These are phyloP conservation scores for Perkinsus marinus DNA, from an alignment of 169 alveolate genomes.

Conservation along the genomic window DNA sequence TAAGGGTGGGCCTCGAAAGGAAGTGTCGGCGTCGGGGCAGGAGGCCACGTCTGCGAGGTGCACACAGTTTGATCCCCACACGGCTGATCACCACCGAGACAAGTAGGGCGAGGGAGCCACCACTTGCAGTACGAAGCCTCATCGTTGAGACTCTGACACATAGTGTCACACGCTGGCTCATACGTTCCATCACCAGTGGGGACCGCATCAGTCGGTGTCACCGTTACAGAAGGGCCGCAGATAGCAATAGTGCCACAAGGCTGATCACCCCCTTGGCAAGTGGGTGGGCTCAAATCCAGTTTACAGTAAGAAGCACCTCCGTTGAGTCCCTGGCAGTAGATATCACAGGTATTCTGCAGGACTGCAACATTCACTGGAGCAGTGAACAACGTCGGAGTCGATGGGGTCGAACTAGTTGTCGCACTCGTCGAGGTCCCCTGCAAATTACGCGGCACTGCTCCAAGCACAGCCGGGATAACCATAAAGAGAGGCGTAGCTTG, in stretches of 20 bases:
- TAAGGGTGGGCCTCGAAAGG: not conserved
- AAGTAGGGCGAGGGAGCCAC: not conserved
- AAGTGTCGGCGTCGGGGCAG: not conserved
- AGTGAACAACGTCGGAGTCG: not conserved
- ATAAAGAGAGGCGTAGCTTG: no score
- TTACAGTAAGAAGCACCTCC: not conserved
- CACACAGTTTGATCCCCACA: not conserved
- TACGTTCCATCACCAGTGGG: not conserved
- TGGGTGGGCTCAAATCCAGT: not conserved
- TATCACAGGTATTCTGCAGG: not conserved
- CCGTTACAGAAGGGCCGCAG: not conserved
- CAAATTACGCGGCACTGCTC: no score
- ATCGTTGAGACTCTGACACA: not conserved
- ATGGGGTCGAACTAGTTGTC: not conserved
- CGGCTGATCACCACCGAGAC: not conserved
- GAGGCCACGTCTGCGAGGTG: not conserved
- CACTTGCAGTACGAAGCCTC: not conserved
- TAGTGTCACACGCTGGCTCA: not conserved
- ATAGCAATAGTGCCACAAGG: not conserved
- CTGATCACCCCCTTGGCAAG: not conserved
- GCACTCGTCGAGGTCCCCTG: no score
- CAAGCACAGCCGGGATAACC: no score
- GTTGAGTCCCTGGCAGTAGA: not conserved
- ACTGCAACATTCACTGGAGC: not conserved
- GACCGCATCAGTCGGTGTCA: not conserved